Base-by-base conservation (phyloP, 768 basidiomycete genomes). In the Cyclocybe aegerita region DNA sequence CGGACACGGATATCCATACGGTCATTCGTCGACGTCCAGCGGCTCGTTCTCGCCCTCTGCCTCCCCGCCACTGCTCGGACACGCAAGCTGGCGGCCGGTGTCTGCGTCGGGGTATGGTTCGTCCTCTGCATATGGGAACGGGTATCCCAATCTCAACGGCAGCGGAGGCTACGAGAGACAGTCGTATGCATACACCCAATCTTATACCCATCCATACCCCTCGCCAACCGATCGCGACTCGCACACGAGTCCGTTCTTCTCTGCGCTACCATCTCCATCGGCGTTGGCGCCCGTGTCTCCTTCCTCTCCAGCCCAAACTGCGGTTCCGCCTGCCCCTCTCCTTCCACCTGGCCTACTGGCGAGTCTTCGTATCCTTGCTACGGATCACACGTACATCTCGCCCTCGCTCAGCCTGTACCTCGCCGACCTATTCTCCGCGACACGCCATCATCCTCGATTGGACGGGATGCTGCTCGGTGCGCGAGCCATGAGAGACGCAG, bases 391-490 rank as follows among this genome's bases (percentile, higher is more conserved):
- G 2, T 67, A 71, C 49, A 68, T 88, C 30, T 71, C 83, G 8
- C 71, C 80, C 0, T 64, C 66, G 2, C 73, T 92, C 7, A 67
- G 68, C 6, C 67, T 84, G n/a, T 92, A 91, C 59, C 71, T 88
- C 6, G 75, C 82, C 8, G 88, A 91, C 61, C 70, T 91, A 9
- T 86, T 92, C 53, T 76, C 83, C 23, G 89, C 90, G 3, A 77
- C 83, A 16, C 80, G 90, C 6, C 86, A 91, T 58, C 82, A 85
- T 60, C 78, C 81, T 0, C 74, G 78, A 42, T 68, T 93, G 12
- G 90, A 92, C 52, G 85, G 78, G 11, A 82, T 78, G 54, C 69
- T 90, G 48, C 73, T 93, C 16, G 88, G 83, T 1, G 76, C 74
- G 14, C 77, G 75, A 33, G 77, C 85, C 0, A 75, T 78, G 53